Conservation (phyloP, 1,284 basidiomycete species). For the Microbotryum violaceum region DNA sequence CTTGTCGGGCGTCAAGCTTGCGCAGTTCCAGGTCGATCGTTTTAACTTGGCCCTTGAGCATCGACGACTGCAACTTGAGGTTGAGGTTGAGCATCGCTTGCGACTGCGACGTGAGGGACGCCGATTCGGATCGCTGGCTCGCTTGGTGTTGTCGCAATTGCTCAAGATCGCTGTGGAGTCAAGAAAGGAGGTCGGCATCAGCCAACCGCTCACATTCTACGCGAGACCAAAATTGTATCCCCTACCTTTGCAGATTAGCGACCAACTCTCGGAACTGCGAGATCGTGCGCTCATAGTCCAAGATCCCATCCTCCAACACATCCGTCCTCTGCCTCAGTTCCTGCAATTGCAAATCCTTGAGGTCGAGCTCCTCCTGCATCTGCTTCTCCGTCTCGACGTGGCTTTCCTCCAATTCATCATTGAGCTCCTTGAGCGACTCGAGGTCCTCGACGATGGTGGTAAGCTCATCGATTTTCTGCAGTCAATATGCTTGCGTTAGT, state of each 20-base stretch:
- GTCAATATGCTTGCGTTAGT: too few relatives aligned
- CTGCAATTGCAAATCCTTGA: conserved; percentile 60
- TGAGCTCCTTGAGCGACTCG: conserved; percentile 89
- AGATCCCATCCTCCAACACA: conserved; percentile 63
- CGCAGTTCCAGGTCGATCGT: conserved; percentile 79
- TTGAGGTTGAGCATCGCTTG: conserved; percentile 82
- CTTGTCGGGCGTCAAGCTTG: conserved; percentile 72
- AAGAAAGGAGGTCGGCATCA: background rate
- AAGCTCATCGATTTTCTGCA: conserved; percentile 92
- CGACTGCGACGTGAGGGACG: conserved; percentile 61
- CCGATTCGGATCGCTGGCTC: conserved; percentile 70
- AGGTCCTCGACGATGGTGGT: conserved; percentile 78
- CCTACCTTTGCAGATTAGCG: conserved; percentile 64
- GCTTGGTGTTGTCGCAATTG: conserved; percentile 70
- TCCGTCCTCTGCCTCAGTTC: conserved; percentile 60
- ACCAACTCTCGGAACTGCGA: conserved; percentile 85
- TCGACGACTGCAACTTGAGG: conserved; percentile 80
- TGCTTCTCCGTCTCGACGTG: conserved; percentile 90
- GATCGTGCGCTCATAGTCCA: conserved; percentile 80
- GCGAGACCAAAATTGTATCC: conserved; percentile 16
- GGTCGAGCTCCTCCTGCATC: conserved; percentile 78
- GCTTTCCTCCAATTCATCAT: conserved; percentile 94
- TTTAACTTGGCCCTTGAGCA: conserved; percentile 78
- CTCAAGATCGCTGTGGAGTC: conserved; percentile 63
- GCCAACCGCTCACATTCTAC: background rate